Percentiles rank a stretch among this genome's conserved stretches.
Conservation (phyloP, 106 monocot species). For the Dactylorhiza incarnata region DNA sequence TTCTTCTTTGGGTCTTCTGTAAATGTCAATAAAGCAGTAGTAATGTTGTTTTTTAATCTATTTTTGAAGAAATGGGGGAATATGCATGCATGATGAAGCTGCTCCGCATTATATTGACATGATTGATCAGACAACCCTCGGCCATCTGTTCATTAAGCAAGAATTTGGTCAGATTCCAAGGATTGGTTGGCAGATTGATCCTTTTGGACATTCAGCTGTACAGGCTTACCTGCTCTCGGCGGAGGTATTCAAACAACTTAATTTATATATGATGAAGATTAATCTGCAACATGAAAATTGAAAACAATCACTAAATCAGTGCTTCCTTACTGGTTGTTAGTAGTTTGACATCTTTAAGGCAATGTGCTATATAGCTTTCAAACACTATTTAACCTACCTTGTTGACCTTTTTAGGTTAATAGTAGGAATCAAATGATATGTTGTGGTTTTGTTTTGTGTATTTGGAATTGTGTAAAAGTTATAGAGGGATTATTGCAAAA, state of each 20-base stretch:
- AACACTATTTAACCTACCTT: background rate
- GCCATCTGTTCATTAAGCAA: slow-evolving; percentile 78
- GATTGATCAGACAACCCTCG: slow-evolving; percentile 97
- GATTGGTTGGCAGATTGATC: slow-evolving; percentile 99
- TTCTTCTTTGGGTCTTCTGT: background rate
- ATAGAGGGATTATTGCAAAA: background rate
- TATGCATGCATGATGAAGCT: slow-evolving; percentile 99
- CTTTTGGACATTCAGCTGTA: slow-evolving; percentile 96
- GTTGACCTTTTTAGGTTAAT: background rate
- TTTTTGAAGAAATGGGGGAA: slow-evolving; percentile 80
- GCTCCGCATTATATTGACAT: slow-evolving; percentile 91
- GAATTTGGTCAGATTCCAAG: slow-evolving; percentile 76
- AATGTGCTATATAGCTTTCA: background rate
- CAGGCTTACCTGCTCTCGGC: slow-evolving; percentile 91
- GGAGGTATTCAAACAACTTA: slow-evolving; percentile 43
- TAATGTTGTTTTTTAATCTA: background rate
- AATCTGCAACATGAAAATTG: background rate
- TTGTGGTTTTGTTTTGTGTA: background rate
- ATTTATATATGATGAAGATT: background rate
- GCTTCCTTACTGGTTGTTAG: background rate
- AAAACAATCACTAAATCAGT: background rate
- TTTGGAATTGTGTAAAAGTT: background rate
- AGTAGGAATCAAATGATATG: background rate
- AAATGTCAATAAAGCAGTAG: background rate
- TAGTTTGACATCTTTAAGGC: background rate